Percentiles rank a stretch among this genome's conserved stretches.
These are phyloP conservation scores for Musa itinerans DNA, from an alignment of 176 grass and related monocot genomes.

Conservation along the genomic window DNA sequence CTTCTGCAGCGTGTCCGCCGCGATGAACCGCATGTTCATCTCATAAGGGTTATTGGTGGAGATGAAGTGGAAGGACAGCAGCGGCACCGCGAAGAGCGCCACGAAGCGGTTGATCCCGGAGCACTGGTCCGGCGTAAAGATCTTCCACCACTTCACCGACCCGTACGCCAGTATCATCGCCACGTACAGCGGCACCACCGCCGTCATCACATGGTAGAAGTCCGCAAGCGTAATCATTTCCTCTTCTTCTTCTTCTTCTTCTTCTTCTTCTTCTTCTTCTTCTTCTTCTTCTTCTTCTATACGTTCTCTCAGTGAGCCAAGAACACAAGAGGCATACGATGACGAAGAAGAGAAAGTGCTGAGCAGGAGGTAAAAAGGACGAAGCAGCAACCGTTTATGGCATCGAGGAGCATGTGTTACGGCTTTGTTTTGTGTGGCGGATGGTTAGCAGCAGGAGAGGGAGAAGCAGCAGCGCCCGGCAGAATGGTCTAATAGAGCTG, in stretches of 20 bases:
- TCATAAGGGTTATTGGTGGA: conserved; percentile 85
- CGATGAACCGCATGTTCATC: conserved; percentile 98
- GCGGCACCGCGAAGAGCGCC: conserved; percentile 91
- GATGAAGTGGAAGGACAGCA: conserved; percentile 99
- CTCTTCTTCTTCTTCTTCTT: neutral
- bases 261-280: neutral
- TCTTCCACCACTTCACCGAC: conserved; percentile 94
- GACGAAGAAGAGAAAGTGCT: conserved; percentile 8
- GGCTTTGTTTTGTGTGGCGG: conserved; percentile 65
- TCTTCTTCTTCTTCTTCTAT: neutral
- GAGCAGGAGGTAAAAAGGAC: conserved; percentile 1
- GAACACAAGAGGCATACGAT: neutral
- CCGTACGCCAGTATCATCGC: conserved; percentile 99
- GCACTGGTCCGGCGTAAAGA: conserved; percentile 98
- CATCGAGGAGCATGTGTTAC: conserved; percentile 46
- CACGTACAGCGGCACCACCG: conserved; percentile 96
- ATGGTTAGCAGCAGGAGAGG: neutral
- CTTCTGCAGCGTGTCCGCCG: conserved; percentile 96
- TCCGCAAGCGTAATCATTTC: conserved; percentile 74
- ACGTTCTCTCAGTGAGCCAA: neutral
- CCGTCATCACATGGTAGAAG: conserved; percentile 99
- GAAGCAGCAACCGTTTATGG: conserved; percentile 12
- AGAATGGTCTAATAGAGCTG: conserved; percentile 6
- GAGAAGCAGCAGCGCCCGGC: neutral
- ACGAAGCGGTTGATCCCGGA: conserved; percentile 99